These are phyloP conservation scores for Lomentospora prolificans DNA, from an alignment of 2,329 filamentous ascomycete genomes.

Conservation along the genomic window DNA sequence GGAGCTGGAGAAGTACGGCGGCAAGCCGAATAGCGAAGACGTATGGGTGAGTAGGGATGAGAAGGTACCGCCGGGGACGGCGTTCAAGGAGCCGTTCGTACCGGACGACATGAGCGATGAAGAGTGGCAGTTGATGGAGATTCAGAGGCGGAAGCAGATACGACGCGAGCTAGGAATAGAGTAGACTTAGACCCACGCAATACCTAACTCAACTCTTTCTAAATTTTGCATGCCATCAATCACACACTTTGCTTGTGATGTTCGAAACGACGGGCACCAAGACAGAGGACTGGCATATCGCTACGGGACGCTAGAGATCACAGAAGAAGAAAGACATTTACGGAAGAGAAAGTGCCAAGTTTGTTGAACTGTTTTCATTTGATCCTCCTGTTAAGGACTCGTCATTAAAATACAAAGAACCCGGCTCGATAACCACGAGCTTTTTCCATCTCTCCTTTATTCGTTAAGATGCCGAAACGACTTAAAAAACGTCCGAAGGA, in stretches of 20 bases:
- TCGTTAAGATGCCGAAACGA: constrained; percentile 1
- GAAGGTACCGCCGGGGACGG: constrained; percentile 40
- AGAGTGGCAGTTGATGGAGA: constrained; percentile 29
- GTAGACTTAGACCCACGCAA: not conserved
- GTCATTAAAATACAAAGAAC: constrained; percentile 9
- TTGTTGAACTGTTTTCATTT: constrained; percentile 8
- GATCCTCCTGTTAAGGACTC: not conserved
- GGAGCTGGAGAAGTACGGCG: constrained; percentile 54
- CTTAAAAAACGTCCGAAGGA: not conserved
- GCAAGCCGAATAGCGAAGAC: constrained; percentile 70
- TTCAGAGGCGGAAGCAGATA: constrained; percentile 23
- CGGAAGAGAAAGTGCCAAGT: not conserved
- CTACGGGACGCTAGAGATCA: no score
- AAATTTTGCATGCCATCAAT: no score
- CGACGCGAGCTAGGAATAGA: constrained; percentile 22
- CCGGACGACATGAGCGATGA: constrained; percentile 29
- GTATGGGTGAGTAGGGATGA: constrained; percentile 70
- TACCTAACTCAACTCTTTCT: not conserved
- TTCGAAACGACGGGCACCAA: no score
- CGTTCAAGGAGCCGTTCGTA: constrained; percentile 33
- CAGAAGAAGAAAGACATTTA: not conserved
- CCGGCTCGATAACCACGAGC: constrained; percentile 8
- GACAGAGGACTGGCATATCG: no score
- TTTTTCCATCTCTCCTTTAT: constrained; percentile 4
- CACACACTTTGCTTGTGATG: no score